Base-by-base conservation (phyloP, 345 rosid species). In the Cardamine occulta region DNA sequence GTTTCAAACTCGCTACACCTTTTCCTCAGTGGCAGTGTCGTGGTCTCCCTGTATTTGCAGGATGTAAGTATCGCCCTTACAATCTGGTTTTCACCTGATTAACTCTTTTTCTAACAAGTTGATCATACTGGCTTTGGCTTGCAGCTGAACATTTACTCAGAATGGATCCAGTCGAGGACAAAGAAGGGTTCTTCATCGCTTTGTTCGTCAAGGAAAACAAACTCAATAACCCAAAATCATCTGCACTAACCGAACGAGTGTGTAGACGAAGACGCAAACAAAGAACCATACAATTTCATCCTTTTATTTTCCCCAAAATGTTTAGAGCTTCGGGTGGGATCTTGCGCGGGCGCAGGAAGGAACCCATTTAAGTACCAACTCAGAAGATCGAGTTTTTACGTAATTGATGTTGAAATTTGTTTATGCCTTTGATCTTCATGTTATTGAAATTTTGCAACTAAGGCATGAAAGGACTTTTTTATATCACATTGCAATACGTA, bases 161-260 rank as follows among this genome's bases (percentile, higher is more conserved):
- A 21, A 75, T 60, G 75, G 80, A 75, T 65, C 80, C 80, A 9
- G 69, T 75, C 0, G 74, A 65, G 80, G 93, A 91, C 87, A 91
- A 86, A 68, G 97, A 91, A 84, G 97, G 98, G 44, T 90, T 94
- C 75, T 94, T 91, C 82, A 85, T 90, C 15, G 95, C 96, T 12
- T 82, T 88, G 23, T 88, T 94, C 44, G 70, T 80, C 45, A 90
- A 72, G 74, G 29, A 54, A 35, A 74, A 68, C 48, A 63, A 61
- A 62, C 21, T 19, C 2, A 64, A 42, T 52, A 59, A 54, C 15
- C 39, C 24, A 24, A 29, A 61, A 45, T 6, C 32, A 37, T 52
- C 48, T 67, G 72, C 68, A 68, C 23, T 62, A 18, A 21, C 71
- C 6, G 26, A 19, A 62, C 44, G 49, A 18, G 78, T 24, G 29